Evolutionary conservation across 2,329 filamentous ascomycete genomes (phyloP), one percentile per base, ranked within the genome.

Genomic region (Aspergillus piperis): DNA sequence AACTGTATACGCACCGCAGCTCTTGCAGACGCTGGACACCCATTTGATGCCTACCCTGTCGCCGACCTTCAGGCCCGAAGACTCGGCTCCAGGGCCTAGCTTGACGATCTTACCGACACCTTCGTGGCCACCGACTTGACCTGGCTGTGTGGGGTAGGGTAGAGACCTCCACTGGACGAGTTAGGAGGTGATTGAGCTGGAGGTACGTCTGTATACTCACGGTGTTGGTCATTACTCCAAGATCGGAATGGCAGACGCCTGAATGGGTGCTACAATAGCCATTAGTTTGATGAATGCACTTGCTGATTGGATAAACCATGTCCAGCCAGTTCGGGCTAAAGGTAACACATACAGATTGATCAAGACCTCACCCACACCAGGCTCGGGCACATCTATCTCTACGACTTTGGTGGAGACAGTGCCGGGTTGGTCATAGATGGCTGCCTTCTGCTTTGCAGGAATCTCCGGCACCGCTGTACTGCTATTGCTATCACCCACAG

Each of bases 21-120:
- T 77, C 53, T 81, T 81, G 70, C 86, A 89, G 25, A 83, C 83
- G 32, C 75, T 81, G 15, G 83, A 77, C 60, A 89, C 77, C 86
- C 87, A 90, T 74, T 91, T 91, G 70, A 91, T 84, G 13, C 88
- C 88, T 8, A 90, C 88, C 7, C 87, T 81, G 66, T 90, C 84
- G 5, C 87, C 87, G n/a, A 89, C 68, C 66, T 88, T 88, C 38
- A 90, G 77, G 5, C 80, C 81, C 1, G 83, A 78, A 39, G 68
- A 72, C 54, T 88, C 84, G 19, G 83, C 80, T 7, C 84, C 85
- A 0, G 86, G 79, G 0, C 88, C 88, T 62, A 90, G 78, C 70
- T 88, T 87, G 44, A 88, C 86, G 32, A 90, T 79, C 55, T 82
- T 83, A 44, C 86, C 86, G 1, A 90, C 84, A 17, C 88, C 88